Base-by-base conservation (phyloP, 129 eudicot species). In the Scalesia atractyloides region DNA sequence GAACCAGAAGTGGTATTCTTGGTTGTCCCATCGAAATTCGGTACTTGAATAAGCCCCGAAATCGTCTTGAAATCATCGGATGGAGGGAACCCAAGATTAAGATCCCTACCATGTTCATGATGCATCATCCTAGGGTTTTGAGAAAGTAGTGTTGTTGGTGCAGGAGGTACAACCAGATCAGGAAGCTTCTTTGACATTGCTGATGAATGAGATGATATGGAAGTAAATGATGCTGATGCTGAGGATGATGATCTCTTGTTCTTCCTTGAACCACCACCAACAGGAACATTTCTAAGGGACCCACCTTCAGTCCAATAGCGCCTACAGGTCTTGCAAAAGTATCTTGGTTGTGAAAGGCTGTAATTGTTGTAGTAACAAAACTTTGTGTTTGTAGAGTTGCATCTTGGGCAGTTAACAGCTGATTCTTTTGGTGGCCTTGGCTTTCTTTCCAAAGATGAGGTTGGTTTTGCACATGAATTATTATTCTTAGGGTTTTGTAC, bases 281-380 rank as follows among this genome's bases (percentile, higher is more conserved):
- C 97, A 11, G 97, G 97, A 20, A 88, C 91, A 82, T 86, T 91
- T 75, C 97, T 76, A 17, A 91, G 82, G 63, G 96, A 76, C 47
- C 97, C 97, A 64, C 97, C 97, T 74, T 88, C 96, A 37, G 97
- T 91, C 97, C 97, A 88, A 52, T 91, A 91, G 79, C 97, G 86
- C 76, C 91, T 79, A 75, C 97, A 91, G 56, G 96, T 83, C 75
- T 91, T 91, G 83, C 97, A 91, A 51, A 91, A 91, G 80, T 91
- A 91, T 75, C 97, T 84, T 14, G 97, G 97, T 37, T 91, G 97
- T 2, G 97, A 80, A n/a, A 91, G 89, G 64, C 92, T 88, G 89
- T 91, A 91, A 62, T 91, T 91, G 86, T 91, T 91, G 92, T 91
- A 91, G 64, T 91, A 91, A 64, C 96, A 91, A 54, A 91, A 91